These are phyloP conservation scores for Aspergillus sp. DNA, from an alignment of 2,329 filamentous ascomycete genomes.

Conservation along the genomic window DNA sequence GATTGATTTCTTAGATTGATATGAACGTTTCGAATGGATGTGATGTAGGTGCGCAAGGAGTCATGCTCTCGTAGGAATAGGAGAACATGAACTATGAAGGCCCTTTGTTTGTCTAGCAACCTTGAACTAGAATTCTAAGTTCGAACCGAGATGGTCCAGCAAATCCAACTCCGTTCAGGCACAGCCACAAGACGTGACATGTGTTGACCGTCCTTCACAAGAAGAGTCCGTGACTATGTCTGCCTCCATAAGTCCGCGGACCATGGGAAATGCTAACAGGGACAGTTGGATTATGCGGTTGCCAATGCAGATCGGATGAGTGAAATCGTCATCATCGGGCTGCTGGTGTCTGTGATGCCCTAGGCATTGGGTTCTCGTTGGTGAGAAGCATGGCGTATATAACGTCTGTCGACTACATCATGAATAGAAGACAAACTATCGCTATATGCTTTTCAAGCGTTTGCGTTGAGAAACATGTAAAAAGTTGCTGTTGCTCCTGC, in stretches of 20 bases:
- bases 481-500: neutral
- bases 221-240: conserved; percentile 32
- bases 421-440: neutral
- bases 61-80: conserved; percentile 44
- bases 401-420: neutral
- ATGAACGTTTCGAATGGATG: neutral
- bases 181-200: conserved; percentile 44
- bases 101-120: conserved; percentile 43
- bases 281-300: conserved; percentile 39
- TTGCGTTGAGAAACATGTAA: neutral
- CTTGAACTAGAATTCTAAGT: conserved; percentile 9
- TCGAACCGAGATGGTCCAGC: conserved; percentile 19
- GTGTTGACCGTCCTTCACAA: conserved; percentile 35
- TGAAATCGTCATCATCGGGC: neutral
- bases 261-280: conserved; percentile 18
- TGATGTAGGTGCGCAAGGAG: conserved; percentile 47
- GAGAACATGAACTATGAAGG: conserved; percentile 50
- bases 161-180: conserved; percentile 42
- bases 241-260: conserved; percentile 8
- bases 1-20: neutral
- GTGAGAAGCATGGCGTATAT: neutral
- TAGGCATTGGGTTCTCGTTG: neutral
- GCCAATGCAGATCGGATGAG: conserved; percentile 13
- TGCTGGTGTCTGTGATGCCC: neutral
- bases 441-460: neutral